Base-by-base conservation (phyloP, 2,329 filamentous ascomycete species). In the Huntiella omanensis region DNA sequence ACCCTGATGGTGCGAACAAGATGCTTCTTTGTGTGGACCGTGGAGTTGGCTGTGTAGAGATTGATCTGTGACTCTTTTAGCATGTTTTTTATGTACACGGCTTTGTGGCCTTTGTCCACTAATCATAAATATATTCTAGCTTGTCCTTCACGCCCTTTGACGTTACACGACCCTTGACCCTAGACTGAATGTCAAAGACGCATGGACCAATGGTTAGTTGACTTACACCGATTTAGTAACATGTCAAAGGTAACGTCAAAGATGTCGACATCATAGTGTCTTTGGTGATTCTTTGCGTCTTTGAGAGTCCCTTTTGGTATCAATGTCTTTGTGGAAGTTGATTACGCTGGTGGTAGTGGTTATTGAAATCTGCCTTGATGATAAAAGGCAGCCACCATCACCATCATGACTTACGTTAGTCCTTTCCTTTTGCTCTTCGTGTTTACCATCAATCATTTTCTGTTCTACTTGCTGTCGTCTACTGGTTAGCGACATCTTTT, bases 21-120 rank as follows among this genome's bases (percentile, higher is more conserved):
- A 68, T 73, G 67, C 54, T 73, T 49, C 57, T 66, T 7, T 73
- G 70, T 53, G 68, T 73, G 1, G 71, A 68, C 53, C 62, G 70
- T 1, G 70, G 70, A 0, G 55, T 71, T 34, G 68, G 68, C 3
- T 58, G 60, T 38, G 69, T 73, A 40, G 58, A 58, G 1, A 61
- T 73, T 45, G 67, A 70, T 53, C 60, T 71, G 7, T 70, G 55
- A 19, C n/a, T 12, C n/a, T 37, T 13, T 37, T 37, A 37, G 16
- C 35, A 37, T 37, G 11, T 37, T 11, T 37, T 13, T 37, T 7
- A 37, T 37, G 8, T 10, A 3, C 8, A 28, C 3, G 10, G 22
- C 22, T 28, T 28, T 10, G 8, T 28, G 8, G 22, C 8, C 22
- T 28, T 28, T 28, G 22, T 7, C 22, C 22, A 10, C 22, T 10